Conservation (phyloP, 768 basidiomycete genomes). For the Rhodocollybia butyracea region DNA sequence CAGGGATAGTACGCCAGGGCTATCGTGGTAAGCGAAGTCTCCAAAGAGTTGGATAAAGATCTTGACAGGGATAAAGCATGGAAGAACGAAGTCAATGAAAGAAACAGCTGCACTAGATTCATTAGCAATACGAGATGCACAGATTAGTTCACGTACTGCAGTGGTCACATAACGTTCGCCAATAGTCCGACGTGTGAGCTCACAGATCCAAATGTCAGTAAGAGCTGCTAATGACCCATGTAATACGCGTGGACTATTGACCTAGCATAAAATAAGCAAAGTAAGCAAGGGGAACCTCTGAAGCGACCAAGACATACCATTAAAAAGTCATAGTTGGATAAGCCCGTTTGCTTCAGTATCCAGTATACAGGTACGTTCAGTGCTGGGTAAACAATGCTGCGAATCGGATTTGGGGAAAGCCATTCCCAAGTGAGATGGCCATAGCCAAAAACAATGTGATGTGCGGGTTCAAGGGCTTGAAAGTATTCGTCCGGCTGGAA, state of each 20-base stretch:
- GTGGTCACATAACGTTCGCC: constrained; percentile 55
- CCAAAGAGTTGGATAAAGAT: constrained; percentile 89
- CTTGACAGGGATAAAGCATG: constrained; percentile 81
- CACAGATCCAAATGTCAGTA: constrained; percentile 74
- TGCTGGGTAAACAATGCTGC: constrained; percentile 79
- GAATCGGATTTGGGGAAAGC: constrained; percentile 64
- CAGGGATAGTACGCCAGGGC: constrained; percentile 82
- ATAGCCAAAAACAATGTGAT: constrained; percentile 85
- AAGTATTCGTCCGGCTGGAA: constrained; percentile 99
- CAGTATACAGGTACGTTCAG: constrained; percentile 80
- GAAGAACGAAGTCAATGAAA: constrained; percentile 87
- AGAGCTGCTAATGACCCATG: constrained; percentile 75
- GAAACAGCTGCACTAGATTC: constrained; percentile 49
- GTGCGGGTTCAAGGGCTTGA: constrained; percentile 91
- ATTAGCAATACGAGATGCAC: not conserved
- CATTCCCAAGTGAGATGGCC: constrained; percentile 97
- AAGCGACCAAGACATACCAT: constrained; percentile 46
- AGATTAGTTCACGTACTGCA: constrained; percentile 52
- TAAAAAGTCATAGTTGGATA: constrained; percentile 49
- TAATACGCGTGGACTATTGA: constrained; percentile 68
- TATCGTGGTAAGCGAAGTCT: constrained; percentile 78
- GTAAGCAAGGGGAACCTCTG: not conserved
- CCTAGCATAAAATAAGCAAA: constrained; percentile 37
- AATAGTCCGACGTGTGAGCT: constrained; percentile 54
- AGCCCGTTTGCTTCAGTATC: constrained; percentile 50